Percentiles rank a stretch among this genome's conserved stretches.
These are phyloP conservation scores for Gracilariopsis chorda DNA, from an alignment of 23 red algal genomes.

Conservation along the genomic window DNA sequence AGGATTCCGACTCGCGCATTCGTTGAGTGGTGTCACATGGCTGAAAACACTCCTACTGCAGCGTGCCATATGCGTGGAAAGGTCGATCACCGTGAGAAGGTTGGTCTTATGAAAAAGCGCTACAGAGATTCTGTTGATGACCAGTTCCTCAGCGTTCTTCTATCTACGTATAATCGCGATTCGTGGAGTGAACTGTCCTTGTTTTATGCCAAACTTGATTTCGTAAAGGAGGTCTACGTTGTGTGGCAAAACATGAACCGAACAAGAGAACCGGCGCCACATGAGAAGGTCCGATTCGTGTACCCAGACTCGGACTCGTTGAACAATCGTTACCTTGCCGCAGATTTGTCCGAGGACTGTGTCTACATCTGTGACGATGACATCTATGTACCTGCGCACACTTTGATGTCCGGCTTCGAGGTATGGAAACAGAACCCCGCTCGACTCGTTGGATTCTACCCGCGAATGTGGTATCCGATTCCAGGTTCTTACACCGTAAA, in stretches of 20 bases:
- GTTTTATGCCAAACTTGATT: conserved; percentile 23
- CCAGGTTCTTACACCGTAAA: conserved; percentile 22
- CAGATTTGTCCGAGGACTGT: conserved; percentile 35
- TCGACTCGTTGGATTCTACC: conserved; percentile 75
- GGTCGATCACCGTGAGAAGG: conserved; percentile 3
- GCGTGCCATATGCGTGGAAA: conserved; percentile 50
- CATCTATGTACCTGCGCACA: conserved; percentile 64
- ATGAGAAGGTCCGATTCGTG: conserved; percentile 44
- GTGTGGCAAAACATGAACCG: conserved; percentile 78
- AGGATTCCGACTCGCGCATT: conserved; percentile 43
- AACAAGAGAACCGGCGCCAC: conserved; percentile 16
- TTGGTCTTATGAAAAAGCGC: background rate
- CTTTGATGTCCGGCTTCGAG: conserved; percentile 47
- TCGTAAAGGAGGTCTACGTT: conserved; percentile 73
- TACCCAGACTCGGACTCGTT: conserved; percentile 69
- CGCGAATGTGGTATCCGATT: conserved; percentile 50
- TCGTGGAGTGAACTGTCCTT: conserved; percentile 29
- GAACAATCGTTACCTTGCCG: conserved; percentile 78
- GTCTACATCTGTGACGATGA: conserved; percentile 86
- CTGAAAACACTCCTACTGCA: conserved; percentile 26
- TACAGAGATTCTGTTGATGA: conserved; percentile 28
- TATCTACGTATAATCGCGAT: conserved; percentile 37
- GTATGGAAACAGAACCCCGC: conserved; percentile 73
- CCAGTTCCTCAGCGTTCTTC: conserved; percentile 12
- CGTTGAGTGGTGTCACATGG: conserved; percentile 51